Conservation (phyloP, 1,284 basidiomycete genomes). For the Boletus smithii region DNA sequence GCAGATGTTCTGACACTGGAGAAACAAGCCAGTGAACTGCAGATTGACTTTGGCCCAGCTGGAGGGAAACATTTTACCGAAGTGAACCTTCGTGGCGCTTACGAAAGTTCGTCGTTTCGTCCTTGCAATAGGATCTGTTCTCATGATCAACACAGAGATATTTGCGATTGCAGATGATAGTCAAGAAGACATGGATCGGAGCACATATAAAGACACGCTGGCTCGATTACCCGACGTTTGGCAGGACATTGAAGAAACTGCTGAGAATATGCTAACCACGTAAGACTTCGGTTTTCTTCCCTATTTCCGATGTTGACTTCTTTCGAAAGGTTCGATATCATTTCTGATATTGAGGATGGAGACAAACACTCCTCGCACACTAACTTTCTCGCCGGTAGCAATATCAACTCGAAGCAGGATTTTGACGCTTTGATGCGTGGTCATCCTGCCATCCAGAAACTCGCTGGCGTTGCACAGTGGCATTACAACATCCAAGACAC, state of each 20-base stretch:
- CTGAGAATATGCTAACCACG: conserved; percentile 59
- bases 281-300: conserved; percentile 23
- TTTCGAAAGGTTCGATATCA: conserved; percentile 54
- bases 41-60: conserved; percentile 43
- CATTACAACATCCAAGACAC: conserved; percentile 46
- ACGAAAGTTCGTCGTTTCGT: conserved; percentile 42
- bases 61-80: conserved; percentile 43
- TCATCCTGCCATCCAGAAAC: conserved; percentile 40
- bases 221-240: conserved; percentile 54
- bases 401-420: conserved; percentile 47
- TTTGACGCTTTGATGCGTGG: conserved; percentile 51
- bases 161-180: conserved; percentile 34
- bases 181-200: conserved; percentile 34
- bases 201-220: conserved; percentile 45
- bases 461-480: conserved; percentile 50
- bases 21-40: conserved; percentile 23
- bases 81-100: conserved; percentile 48
- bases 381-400: conserved; percentile 54
- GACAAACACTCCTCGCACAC: conserved; percentile 42
- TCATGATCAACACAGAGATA: conserved; percentile 35
- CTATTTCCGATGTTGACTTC: not conserved
- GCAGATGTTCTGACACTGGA: conserved; percentile 42
- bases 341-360: conserved; percentile 50
- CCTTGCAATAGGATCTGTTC: not conserved
- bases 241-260: conserved; percentile 45